These are phyloP conservation scores for Naegleria lovaniensis DNA, from an alignment of 208 protist genomes.

Conservation along the genomic window DNA sequence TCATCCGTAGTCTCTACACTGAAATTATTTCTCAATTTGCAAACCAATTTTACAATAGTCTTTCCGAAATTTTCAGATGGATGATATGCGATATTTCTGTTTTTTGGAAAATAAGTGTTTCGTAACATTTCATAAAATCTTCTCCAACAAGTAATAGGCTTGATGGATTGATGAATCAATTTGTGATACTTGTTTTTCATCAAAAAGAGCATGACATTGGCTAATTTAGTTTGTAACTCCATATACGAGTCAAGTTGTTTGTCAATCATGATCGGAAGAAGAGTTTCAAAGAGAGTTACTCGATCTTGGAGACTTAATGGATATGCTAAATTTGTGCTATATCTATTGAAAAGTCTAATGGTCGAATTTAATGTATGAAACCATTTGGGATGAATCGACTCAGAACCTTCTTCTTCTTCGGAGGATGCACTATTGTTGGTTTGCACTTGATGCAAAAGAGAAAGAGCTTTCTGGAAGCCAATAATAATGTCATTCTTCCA, in stretches of 20 bases:
- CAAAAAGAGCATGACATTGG: neutral
- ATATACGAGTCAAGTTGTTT: neutral
- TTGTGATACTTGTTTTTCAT: neutral
- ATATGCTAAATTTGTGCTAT: neutral
- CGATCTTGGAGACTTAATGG: neutral
- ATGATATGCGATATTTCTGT: neutral
- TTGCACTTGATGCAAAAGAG: too few species aligned
- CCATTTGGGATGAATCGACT: neutral
- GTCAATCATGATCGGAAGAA: neutral
- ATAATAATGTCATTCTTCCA: conserved; percentile 12
- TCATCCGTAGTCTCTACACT: neutral
- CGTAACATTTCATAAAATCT: conserved; percentile 5
- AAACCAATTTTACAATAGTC: neutral
- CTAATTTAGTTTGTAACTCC: neutral
- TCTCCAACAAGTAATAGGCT: neutral
- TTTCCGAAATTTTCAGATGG: neutral
- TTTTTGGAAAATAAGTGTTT: neutral
- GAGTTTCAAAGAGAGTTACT: neutral
- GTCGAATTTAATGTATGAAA: neutral
- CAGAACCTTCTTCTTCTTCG: neutral
- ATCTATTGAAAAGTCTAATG: neutral
- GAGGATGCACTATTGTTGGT: neutral
- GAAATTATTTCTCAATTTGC: conserved; percentile 6
- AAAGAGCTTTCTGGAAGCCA: neutral
- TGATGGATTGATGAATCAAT: neutral